Conservation (phyloP, 2,329 filamentous ascomycete species). For the Exophiala aquamarina region DNA sequence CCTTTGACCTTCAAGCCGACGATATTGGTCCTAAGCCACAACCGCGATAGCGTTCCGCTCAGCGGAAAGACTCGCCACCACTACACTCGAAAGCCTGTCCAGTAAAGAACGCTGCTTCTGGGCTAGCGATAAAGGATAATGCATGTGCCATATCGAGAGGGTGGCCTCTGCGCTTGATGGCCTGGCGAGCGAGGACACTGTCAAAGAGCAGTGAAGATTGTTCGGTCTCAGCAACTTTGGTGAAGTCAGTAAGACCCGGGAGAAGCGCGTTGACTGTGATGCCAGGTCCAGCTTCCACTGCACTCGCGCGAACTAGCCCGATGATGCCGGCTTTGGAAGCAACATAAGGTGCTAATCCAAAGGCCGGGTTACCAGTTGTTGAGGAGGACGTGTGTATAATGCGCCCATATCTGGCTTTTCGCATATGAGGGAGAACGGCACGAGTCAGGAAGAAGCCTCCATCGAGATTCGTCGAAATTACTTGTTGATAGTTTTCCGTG, state of each 20-base stretch:
- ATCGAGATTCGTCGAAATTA: not conserved
- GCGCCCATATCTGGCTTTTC: not conserved
- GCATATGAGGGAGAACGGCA: not conserved
- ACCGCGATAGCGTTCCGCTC: too few species aligned
- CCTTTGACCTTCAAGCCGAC: too few species aligned
- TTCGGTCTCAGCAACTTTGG: not conserved
- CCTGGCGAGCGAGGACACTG: not conserved
- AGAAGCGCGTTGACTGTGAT: not conserved
- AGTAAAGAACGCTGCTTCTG: not conserved
- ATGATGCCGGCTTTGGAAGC: not conserved
- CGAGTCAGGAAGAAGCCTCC: not conserved
- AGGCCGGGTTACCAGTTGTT: not conserved
- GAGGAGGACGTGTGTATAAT: not conserved
- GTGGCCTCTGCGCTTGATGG: not conserved
- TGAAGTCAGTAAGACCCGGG: not conserved
- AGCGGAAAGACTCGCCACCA: not conserved
- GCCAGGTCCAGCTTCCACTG: not conserved
- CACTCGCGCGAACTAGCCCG: not conserved
- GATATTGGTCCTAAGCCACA: too few species aligned
- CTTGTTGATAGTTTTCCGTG: not conserved
- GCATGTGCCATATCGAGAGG: not conserved
- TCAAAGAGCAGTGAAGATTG: constrained; percentile 28
- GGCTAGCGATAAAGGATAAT: not conserved
- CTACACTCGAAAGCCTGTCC: not conserved
- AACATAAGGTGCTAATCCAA: not conserved